phyloP scores from a whole-genome alignment of 1,139 yeast species.

The Eremothecium sinecaudum region DNA sequence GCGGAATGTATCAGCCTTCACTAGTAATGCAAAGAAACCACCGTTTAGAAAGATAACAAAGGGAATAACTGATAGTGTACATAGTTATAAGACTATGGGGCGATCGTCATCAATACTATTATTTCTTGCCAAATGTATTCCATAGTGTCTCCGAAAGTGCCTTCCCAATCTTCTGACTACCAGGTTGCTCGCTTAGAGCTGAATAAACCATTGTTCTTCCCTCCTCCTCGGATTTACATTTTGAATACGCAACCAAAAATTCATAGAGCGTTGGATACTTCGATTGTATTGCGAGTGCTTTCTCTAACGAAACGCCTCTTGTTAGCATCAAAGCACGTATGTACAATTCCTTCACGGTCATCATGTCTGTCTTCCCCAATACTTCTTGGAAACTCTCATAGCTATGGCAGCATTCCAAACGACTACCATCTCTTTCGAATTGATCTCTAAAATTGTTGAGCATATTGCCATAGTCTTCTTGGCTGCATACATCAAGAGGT shows the following conservation, averaged over 20 bases:
- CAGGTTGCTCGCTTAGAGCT: slow-evolving; percentile 44
- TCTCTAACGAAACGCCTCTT: slow-evolving; percentile 74
- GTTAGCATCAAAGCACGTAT: slow-evolving; percentile 69
- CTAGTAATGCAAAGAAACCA: no score
- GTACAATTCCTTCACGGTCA: slow-evolving; percentile 69
- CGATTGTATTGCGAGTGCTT: slow-evolving; percentile 66
- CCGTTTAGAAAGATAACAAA: background rate
- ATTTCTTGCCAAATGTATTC: slow-evolving; percentile 47
- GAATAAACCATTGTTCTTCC: slow-evolving; percentile 38
- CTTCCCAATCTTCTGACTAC: slow-evolving; percentile 52
- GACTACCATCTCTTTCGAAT: slow-evolving; percentile 32
- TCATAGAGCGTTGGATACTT: slow-evolving; percentile 26
- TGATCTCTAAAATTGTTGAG: slow-evolving; percentile 37
- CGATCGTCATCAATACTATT: no score
- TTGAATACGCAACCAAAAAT: slow-evolving; percentile 34
- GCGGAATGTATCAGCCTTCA: no score
- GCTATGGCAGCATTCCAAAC: slow-evolving; percentile 50
- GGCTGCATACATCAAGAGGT: slow-evolving; percentile 43
- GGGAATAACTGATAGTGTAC: no score
- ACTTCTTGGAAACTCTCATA: slow-evolving; percentile 59
- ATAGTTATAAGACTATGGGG: no score
- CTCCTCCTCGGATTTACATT: slow-evolving; percentile 28
- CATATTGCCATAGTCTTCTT: slow-evolving; percentile 41
- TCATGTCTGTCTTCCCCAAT: slow-evolving; percentile 59
- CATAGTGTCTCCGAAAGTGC: slow-evolving; percentile 52